Percentiles rank a stretch among this genome's conserved stretches.
These are phyloP conservation scores for Earliella scabrosa DNA, from an alignment of 1,284 basidiomycete species.

Conservation along the genomic window DNA sequence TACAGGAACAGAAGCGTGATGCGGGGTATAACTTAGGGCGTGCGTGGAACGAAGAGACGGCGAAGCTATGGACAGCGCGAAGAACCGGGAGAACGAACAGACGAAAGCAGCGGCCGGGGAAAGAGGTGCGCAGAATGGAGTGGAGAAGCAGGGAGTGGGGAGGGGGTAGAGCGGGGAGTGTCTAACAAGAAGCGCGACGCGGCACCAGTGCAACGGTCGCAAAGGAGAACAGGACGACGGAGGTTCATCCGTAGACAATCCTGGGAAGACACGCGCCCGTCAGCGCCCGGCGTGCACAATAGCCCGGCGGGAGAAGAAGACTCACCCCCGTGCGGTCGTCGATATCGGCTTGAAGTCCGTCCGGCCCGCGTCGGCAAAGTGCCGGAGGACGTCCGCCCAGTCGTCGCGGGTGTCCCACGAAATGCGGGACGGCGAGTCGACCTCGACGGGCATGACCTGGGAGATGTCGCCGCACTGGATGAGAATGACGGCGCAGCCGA, in stretches of 20 bases:
- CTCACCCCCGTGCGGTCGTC: conserved; percentile 72
- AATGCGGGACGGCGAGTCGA: conserved; percentile 74
- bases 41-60: conserved; percentile 1
- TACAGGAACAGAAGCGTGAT: conserved; percentile 12
- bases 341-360: conserved; percentile 81
- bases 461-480: conserved; percentile 74
- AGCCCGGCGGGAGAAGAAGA: not conserved
- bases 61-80: conserved; percentile 10
- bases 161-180: conserved; percentile 1
- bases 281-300: not conserved
- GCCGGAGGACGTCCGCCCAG: conserved; percentile 66
- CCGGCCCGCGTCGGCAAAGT: conserved; percentile 74
- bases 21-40: conserved; percentile 22
- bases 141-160: not conserved
- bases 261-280: conserved; percentile 26
- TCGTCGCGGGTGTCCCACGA: conserved; percentile 74
- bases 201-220: conserved; percentile 13
- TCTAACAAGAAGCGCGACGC: conserved; percentile 8
- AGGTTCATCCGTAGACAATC: conserved; percentile 42
- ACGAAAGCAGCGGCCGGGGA: conserved; percentile 16
- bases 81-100: conserved; percentile 11
- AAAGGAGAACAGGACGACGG: conserved; percentile 14
- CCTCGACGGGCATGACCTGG: conserved; percentile 84
- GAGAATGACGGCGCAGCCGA: conserved; percentile 73
- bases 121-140: conserved; percentile 2